Base-by-base conservation (phyloP, 129 eudicot species). In the Centella asiatica region DNA sequence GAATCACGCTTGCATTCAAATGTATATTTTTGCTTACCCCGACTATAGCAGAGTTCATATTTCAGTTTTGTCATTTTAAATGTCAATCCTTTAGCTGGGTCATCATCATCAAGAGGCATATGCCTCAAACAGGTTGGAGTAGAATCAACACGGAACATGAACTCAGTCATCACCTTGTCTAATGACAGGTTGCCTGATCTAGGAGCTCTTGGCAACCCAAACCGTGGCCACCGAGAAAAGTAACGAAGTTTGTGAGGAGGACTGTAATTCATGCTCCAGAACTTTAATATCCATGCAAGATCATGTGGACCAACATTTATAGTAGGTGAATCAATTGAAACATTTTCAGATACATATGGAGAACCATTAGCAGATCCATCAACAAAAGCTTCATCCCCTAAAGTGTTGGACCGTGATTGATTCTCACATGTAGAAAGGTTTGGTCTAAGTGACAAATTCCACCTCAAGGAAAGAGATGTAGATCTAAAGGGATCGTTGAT, bases 151-250 rank as follows among this genome's bases (percentile, higher is more conserved):
- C 99, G 88, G 73, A 92, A 83, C 99, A 92, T 92, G 68, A 87
- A 84, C 54, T 92, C 99, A 50, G 99, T 92, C 90, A 92, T 84
- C 69, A 92, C 99, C 75, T 73, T 84, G 74, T 92, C 99, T 50
- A 92, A 28, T 17, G 99, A 87, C 68, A 92, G 76, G 73, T 92
- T 92, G 57, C 99, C 99, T 4, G 99, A 92, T 74, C 99, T 92
- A 12, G 95, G 76, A 72, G 84, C 31, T 78, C 99, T 87, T 22
- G 95, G 96, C 74, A 87, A 77, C 48, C 96, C 99, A 78, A 68
- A 92, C 34, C 99, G 95, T 42, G 96, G 99, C 96, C 96, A 92
- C 64, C 96, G 79, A 67, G 99, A 85, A 69, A 92, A 92, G 45
- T 69, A 57, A 19, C 99, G 96, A 74, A 92, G 56, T 62, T 92